Evolutionary conservation across 176 grass and related monocot species (phyloP).

Genomic region (Cenchrus americanus): DNA sequence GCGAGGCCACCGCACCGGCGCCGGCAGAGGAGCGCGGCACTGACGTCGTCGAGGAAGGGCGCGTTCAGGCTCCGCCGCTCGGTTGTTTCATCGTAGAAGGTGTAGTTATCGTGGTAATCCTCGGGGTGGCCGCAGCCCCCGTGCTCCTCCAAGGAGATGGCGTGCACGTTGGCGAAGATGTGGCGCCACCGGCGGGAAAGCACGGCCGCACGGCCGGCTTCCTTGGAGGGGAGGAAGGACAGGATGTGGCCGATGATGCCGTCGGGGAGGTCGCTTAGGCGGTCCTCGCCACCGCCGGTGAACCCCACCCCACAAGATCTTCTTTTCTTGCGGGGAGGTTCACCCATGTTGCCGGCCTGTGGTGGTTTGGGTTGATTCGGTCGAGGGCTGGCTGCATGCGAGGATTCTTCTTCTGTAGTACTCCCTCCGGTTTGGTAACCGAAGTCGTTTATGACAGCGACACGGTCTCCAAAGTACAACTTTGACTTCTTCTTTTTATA

Average conservation of each 20-base stretch:
- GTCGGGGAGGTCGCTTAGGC: background rate
- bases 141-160: background rate
- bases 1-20: background rate
- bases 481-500: too few species aligned
- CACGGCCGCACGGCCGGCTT: background rate
- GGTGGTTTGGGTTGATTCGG: too few species aligned
- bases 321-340: too few species aligned
- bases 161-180: background rate
- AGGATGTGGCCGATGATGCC: background rate
- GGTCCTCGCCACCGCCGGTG: background rate
- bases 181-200: background rate
- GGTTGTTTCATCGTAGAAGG: background rate
- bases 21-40: background rate
- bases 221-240: background rate
- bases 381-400: too few species aligned
- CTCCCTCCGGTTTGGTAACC: too few species aligned
- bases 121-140: too few species aligned
- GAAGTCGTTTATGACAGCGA: too few species aligned
- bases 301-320: too few species aligned
- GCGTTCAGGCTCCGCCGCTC: background rate
- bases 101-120: background rate
- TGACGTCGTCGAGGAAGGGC: background rate
- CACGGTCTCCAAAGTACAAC: too few species aligned
- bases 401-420: too few species aligned
- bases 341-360: too few species aligned